A percentile compares a stretch with the other conserved stretches of the same genome.
Conservation (phyloP, 208 protist species). For the Perkinsela sp. region DNA sequence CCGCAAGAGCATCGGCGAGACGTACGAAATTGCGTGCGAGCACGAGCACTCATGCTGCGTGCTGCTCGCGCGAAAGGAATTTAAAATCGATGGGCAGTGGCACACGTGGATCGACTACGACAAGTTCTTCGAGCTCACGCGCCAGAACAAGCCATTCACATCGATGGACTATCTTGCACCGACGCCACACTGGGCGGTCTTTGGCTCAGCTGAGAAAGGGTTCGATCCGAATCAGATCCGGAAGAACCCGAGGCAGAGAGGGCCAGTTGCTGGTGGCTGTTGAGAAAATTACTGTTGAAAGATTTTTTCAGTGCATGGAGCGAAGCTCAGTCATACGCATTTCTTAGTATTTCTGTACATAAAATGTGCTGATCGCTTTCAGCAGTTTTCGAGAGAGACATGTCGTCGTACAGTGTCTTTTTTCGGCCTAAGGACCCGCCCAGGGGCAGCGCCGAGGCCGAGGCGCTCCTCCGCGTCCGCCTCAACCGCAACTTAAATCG, state of each 20-base stretch:
- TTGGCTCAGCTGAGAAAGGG: slow-evolving; percentile 31
- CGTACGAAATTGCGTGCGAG: slow-evolving; percentile 57
- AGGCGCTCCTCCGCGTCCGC: background rate
- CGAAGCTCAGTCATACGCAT: no score
- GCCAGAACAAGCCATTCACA: slow-evolving; percentile 17
- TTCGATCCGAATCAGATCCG: slow-evolving; percentile 56
- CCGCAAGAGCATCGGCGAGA: slow-evolving; percentile 18
- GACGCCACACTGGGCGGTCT: slow-evolving; percentile 48
- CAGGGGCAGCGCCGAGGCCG: background rate
- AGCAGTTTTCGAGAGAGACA: no score
- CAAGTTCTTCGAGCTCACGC: slow-evolving; percentile 28
- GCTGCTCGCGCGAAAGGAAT: slow-evolving; percentile 50
- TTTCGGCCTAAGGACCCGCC: background rate
- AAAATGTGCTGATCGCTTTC: no score
- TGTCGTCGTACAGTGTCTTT: background rate
- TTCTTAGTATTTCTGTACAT: no score
- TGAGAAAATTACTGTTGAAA: no score
- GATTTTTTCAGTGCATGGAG: no score
- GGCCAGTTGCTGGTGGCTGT: background rate
- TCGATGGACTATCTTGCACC: slow-evolving; percentile 33
- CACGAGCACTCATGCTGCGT: slow-evolving; percentile 71
- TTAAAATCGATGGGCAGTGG: slow-evolving; percentile 31
- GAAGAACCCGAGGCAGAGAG: background rate
- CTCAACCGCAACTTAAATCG: background rate
- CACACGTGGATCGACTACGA: slow-evolving; percentile 70